Base-by-base conservation (phyloP, 2,329 filamentous ascomycete species). In the Talaromyces sp. region DNA sequence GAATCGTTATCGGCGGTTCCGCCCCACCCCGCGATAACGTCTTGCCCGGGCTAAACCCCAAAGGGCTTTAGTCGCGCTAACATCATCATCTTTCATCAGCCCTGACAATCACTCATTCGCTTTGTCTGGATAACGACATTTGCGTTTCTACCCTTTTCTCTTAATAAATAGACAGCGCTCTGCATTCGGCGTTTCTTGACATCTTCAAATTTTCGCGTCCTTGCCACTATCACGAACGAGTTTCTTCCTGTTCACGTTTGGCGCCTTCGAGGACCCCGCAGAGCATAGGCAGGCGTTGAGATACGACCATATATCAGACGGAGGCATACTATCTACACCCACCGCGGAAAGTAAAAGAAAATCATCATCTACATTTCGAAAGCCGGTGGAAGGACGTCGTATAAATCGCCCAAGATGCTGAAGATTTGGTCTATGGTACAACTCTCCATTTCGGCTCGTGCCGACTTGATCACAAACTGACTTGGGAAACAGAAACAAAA, bases 401-500 rank as follows among this genome's bases (percentile, higher is more conserved):
- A 56, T 27, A 33, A 47, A 2, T 56, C 33, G 52, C 10, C 37
- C 37, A 59, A 45, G 56, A 59, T 59, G 56, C 19, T 59, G 39
- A 59, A 59, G 19, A 59, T 59, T 24, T 59, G 56, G 56, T 59
- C 56, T 59, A 59, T 59, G 56, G 56, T 59, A 59, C 37, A 22
- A 14, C 10, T 37, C 11, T 14, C 5, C 31, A 19, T 9, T 9
- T 37, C 24, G 3, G 13, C 31, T 27, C 24, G 43, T 1, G 5
- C 27, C 31, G 16, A 22, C 5, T 14, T 10, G 11, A 37, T 7
- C n/a, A 22, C 16, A 37, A 16, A 11, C n/a, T 47, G 35, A 50
- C 14, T 54, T 31, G 27, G 22, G n/a, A 10, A 14, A 13, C 62
- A 78, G 74, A 76, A 80, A 74, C 79, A 96, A 89, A 93, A 96